These are phyloP conservation scores for Aspergillus sp. DNA, from an alignment of 2,329 filamentous ascomycete species.

Conservation along the genomic window DNA sequence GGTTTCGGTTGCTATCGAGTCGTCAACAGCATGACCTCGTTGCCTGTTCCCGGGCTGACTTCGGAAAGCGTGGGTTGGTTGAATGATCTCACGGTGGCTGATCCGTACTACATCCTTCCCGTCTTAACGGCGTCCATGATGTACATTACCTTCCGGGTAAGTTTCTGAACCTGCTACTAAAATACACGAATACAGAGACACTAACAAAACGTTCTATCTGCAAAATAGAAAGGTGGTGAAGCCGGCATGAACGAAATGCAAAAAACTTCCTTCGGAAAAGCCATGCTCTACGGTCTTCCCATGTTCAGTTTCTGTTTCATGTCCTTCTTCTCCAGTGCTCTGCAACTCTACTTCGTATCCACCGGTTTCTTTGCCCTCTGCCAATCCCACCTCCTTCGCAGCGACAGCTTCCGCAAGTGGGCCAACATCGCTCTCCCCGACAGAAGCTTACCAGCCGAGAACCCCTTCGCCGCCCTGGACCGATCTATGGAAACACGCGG, in stretches of 20 bases:
- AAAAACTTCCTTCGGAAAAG: slow-evolving; percentile 21
- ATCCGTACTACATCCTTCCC: slow-evolving; percentile 73
- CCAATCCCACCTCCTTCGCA: slow-evolving; percentile 42
- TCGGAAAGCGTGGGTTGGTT: slow-evolving; percentile 70
- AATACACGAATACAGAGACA: neutral
- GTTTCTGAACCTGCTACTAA: slow-evolving; percentile 13
- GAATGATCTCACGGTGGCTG: slow-evolving; percentile 61
- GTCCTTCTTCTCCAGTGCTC: slow-evolving; percentile 45
- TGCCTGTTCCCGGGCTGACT: slow-evolving; percentile 75
- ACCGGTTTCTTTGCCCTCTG: slow-evolving; percentile 29
- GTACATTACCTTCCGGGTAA: slow-evolving; percentile 52
- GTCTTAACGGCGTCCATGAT: slow-evolving; percentile 49
- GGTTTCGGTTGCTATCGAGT: slow-evolving; percentile 75
- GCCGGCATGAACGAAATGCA: slow-evolving; percentile 26
- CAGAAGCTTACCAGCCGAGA: neutral
- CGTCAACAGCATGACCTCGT: slow-evolving; percentile 60
- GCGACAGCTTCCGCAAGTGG: slow-evolving; percentile 20
- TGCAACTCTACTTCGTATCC: slow-evolving; percentile 57
- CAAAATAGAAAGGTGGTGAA: slow-evolving; percentile 31
- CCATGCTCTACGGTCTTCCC: slow-evolving; percentile 43
- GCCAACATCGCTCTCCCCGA: slow-evolving; percentile 18
- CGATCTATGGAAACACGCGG: neutral
- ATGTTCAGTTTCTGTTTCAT: slow-evolving; percentile 47
- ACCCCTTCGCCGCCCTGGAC: neutral
- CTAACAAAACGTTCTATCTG: neutral